Conservation (phyloP, 169 alveolate species). For the Plasmodium chabaudi region DNA sequence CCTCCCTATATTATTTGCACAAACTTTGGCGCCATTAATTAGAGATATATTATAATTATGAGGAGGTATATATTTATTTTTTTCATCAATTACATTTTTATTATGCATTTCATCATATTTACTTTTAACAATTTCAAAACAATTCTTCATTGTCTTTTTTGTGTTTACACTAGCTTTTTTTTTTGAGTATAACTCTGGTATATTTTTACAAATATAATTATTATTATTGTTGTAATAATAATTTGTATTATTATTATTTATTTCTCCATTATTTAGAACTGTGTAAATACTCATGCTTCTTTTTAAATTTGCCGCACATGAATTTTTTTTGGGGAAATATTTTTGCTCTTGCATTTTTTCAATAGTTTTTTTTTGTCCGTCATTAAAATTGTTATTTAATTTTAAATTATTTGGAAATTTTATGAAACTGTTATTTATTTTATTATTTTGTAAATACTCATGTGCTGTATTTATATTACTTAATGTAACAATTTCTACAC, state of each 20-base stretch:
- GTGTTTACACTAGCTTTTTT: neutral
- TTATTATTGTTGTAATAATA: no score
- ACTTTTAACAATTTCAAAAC: neutral
- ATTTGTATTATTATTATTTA: no score
- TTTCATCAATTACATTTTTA: neutral
- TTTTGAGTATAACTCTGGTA: no score
- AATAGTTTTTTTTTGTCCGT: neutral
- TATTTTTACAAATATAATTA: no score
- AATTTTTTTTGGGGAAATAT: neutral
- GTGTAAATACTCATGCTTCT: neutral
- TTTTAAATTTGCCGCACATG: neutral
- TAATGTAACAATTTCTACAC: neutral
- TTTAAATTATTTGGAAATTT: neutral
- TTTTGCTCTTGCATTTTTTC: neutral
- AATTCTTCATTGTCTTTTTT: neutral
- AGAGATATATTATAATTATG: neutral
- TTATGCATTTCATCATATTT: conserved; percentile 4
- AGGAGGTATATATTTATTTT: neutral
- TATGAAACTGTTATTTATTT: neutral
- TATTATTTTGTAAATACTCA: neutral
- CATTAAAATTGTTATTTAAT: neutral
- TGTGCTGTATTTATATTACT: conserved; percentile 6
- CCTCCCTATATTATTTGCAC: neutral
- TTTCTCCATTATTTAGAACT: no score
- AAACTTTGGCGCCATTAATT: neutral